Base-by-base conservation (phyloP, 2,329 filamentous ascomycete genomes). In the Fusarium lyarnte region DNA sequence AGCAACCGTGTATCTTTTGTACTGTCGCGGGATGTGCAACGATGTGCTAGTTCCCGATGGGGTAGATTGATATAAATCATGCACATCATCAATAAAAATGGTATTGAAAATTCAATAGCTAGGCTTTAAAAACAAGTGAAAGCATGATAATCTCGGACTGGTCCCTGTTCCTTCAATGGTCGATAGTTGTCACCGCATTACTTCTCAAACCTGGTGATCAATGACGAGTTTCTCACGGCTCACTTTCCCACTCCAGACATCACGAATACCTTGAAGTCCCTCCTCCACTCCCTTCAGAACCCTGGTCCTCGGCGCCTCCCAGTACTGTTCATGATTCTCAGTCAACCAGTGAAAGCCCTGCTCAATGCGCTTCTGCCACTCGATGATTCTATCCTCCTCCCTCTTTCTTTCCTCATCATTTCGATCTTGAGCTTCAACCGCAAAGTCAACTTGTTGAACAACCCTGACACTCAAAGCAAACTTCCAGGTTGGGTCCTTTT, bases 181-280 rank as follows among this genome's bases (percentile, higher is more conserved):
- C 11, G 3, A 8, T 11, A 14, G 14, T 16, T 9, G 4, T n/a
- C 5, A 29, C 9, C 4, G 13, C n/a, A 10, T 2, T 17, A 5
- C 3, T 11, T 23, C 9, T 19, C 31, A 68, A 31, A 19, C 6
- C 3, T 41, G 43, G 1, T 68, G 65, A 7, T 55, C 23, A 29
- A 68, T 52, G 2, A 68, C 35, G 0, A 68, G 38, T 11, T 68
- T 68, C 21, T 69, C 64, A 0, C 57, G 55, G 4, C 64, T 69
- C 5, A 41, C 33, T 11, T 57, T 69, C 0, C 65, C 57, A 3
- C 43, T n/a, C 63, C 65, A 68, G 8, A 69, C 65, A 36, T 69
- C 57, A 0, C 9, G 57, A 6, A 68, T 46, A 0, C 64, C 65
- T 16, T 63, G 57, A 14, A 69, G 10, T 2, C 64, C 66, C 21